Conservation (phyloP, 2,329 filamentous ascomycete species). For the Trichophyton benhamiae region DNA sequence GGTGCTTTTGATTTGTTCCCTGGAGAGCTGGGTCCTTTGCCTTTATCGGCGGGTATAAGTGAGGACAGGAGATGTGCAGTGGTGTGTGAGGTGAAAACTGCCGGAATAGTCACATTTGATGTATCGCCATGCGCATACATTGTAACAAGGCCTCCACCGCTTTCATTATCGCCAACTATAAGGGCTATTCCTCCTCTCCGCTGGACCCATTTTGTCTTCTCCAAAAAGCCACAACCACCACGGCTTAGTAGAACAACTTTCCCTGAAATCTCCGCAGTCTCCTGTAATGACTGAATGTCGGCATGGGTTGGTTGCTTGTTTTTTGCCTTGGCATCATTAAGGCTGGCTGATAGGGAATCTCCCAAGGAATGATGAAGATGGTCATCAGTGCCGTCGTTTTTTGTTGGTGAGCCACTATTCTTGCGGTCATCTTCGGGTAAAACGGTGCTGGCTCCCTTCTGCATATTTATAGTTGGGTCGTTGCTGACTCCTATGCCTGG, state of each 20-base stretch:
- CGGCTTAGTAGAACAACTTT: slow-evolving; percentile 86
- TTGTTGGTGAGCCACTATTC: neutral
- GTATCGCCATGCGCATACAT: slow-evolving; percentile 98
- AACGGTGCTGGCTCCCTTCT: neutral
- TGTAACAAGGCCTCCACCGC: slow-evolving; percentile 77
- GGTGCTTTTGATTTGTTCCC: slow-evolving; percentile 32
- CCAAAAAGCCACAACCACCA: slow-evolving; percentile 88
- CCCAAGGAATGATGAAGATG: slow-evolving; percentile 53
- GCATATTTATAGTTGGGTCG: neutral
- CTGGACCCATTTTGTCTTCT: slow-evolving; percentile 96
- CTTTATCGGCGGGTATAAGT: slow-evolving; percentile 53
- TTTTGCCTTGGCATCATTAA: slow-evolving; percentile 25
- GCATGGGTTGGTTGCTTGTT: slow-evolving; percentile 46
- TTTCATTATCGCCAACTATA: slow-evolving; percentile 87
- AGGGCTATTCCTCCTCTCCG: slow-evolving; percentile 75
- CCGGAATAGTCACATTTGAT: slow-evolving; percentile 85
- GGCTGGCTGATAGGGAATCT: slow-evolving; percentile 29
- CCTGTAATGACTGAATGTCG: slow-evolving; percentile 83
- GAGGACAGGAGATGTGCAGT: slow-evolving; percentile 88
- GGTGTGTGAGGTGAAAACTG: slow-evolving; percentile 87
- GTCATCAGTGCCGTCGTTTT: slow-evolving; percentile 66
- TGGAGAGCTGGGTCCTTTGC: slow-evolving; percentile 42
- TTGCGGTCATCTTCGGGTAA: neutral
- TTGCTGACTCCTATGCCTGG: neutral
- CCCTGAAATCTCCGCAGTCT: slow-evolving; percentile 81